phyloP scores from a whole-genome alignment of 2,329 filamentous ascomycete genomes.

The Neocatenulostroma microsporum region DNA sequence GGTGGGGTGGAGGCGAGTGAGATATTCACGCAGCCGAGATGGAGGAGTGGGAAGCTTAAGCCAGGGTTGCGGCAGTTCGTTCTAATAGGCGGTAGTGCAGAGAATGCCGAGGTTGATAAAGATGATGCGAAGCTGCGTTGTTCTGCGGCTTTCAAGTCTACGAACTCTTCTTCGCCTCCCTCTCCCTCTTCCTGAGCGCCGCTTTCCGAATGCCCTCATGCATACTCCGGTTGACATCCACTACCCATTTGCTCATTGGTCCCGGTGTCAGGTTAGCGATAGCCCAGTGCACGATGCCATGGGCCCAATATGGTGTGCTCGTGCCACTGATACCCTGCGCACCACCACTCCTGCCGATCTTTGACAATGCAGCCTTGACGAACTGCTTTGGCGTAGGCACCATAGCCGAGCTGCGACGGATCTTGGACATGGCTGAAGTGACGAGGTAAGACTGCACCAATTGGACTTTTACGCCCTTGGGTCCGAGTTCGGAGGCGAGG shows the following conservation, averaged over 20 bases:
- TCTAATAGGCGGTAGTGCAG: too few relatives aligned
- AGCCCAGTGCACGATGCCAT: slow-evolving; percentile 80
- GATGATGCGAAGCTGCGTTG: too few relatives aligned
- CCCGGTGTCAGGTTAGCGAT: slow-evolving; percentile 53
- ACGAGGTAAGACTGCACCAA: slow-evolving; percentile 88
- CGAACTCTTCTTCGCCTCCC: slow-evolving; percentile 62
- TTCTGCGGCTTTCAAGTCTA: too few relatives aligned
- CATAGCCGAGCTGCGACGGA: slow-evolving; percentile 66
- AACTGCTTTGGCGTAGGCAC: slow-evolving; percentile 79
- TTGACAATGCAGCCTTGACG: slow-evolving; percentile 67
- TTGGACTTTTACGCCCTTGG: slow-evolving; percentile 78
- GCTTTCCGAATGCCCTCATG: slow-evolving; percentile 75
- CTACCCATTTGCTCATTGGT: slow-evolving; percentile 49
- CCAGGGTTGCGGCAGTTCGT: too few relatives aligned
- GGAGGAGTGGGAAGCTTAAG: too few relatives aligned
- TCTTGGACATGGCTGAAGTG: slow-evolving; percentile 94
- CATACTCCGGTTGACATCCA: slow-evolving; percentile 59
- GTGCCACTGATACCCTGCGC: slow-evolving; percentile 74
- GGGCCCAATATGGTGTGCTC: slow-evolving; percentile 88
- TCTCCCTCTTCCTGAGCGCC: slow-evolving; percentile 74
- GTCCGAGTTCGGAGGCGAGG: slow-evolving; percentile 72
- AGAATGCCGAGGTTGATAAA: too few relatives aligned
- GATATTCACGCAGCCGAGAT: too few relatives aligned
- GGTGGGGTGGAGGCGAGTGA: too few relatives aligned
- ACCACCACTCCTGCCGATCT: slow-evolving; percentile 69